phyloP scores from a whole-genome alignment of 106 monocot genomes.

The Dendrobium nobile region DNA sequence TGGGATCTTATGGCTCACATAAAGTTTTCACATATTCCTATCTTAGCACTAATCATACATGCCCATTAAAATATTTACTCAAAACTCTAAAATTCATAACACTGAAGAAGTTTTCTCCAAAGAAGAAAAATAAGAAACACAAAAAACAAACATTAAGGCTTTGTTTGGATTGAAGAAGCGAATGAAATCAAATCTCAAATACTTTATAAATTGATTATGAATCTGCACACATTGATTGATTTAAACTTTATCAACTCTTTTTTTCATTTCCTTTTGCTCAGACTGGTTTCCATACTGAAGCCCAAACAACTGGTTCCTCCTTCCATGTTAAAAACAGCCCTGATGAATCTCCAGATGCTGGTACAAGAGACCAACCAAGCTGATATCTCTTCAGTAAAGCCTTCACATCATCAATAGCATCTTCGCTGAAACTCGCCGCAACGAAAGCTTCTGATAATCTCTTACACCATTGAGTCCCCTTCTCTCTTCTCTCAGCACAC shows the following conservation, averaged over 20 bases:
- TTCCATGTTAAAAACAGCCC: slow-evolving; percentile 65
- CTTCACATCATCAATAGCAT: slow-evolving; percentile 35
- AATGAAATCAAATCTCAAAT: background rate
- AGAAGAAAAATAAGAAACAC: background rate
- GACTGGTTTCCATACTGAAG: slow-evolving; percentile 53
- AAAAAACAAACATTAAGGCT: background rate
- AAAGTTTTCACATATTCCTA: too few species aligned
- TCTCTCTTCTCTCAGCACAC: slow-evolving; percentile 50
- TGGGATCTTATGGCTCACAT: too few species aligned
- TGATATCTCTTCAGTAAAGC: slow-evolving; percentile 40
- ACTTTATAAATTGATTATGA: background rate
- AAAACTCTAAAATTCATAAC: too few species aligned
- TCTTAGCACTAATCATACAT: too few species aligned
- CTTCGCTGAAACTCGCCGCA: slow-evolving; percentile 32
- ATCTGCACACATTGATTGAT: background rate
- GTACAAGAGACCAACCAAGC: slow-evolving; percentile 30
- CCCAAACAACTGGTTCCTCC: slow-evolving; percentile 55
- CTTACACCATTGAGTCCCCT: slow-evolving; percentile 31
- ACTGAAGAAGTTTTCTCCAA: too few species aligned
- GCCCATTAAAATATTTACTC: too few species aligned
- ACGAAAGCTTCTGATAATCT: slow-evolving; percentile 27
- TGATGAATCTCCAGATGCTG: background rate
- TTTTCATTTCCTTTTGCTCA: background rate
- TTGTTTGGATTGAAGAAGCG: background rate
- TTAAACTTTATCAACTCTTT: background rate